Evolutionary conservation across 257 asterid genomes (phyloP).

Genomic region (Rehmannia glutinosa): DNA sequence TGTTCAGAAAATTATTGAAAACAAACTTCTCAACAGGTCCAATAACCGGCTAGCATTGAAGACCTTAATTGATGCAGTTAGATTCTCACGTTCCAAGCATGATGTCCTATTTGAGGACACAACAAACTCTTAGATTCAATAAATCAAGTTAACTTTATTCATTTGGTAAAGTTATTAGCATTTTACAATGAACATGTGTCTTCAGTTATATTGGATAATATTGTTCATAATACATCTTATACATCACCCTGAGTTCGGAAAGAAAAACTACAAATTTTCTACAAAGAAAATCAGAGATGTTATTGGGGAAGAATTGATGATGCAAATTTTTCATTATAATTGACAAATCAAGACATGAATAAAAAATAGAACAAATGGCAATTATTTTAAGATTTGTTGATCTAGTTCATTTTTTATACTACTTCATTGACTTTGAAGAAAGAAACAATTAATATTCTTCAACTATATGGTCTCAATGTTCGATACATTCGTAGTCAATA

Average conservation of each 20-base stretch:
- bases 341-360: neutral
- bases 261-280: neutral
- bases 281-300: neutral
- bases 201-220: neutral
- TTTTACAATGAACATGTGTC: neutral
- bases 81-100: neutral
- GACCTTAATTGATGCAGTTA: neutral
- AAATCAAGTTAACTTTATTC: neutral
- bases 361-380: neutral
- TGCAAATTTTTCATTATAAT: neutral
- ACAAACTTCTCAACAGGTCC: neutral
- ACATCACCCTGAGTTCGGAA: neutral
- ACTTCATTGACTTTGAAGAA: too few relatives aligned
- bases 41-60: neutral
- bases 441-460: too few relatives aligned
- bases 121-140: neutral
- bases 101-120: neutral
- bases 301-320: neutral
- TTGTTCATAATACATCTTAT: neutral
- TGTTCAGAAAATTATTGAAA: neutral
- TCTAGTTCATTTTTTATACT: too few relatives aligned
- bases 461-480: too few relatives aligned
- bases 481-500: too few relatives aligned
- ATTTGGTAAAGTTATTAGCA: neutral
- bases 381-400: neutral